Base-by-base conservation (phyloP, 2,329 filamentous ascomycete species). In the Cordyceps militaris region DNA sequence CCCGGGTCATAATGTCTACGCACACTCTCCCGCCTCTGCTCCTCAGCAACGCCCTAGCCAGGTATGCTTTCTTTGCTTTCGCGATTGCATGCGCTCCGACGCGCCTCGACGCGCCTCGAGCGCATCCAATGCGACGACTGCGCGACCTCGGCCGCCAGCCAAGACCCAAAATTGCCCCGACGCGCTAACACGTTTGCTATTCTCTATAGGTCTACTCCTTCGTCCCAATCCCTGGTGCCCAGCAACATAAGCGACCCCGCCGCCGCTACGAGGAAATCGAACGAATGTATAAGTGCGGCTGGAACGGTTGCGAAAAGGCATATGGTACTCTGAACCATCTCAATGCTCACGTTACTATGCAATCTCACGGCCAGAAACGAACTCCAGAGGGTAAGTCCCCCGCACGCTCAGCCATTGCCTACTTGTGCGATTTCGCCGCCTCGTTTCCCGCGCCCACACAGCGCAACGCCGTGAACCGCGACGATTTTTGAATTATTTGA, bases 251-350 rank as follows among this genome's bases (percentile, higher is more conserved):
- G 78, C 85, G 94, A 59, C 94, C 94, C 13, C 84, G 94, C 63
- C 82, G 94, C 66, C 85, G 94, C 56, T 99, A 97, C 67, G 94
- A 99, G 74, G 94, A 99, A 71, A 99, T 99, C 66, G 94, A 99
- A 77, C 87, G 94, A 69, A 97, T 99, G 94, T 97, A 99, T 79
- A 97, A 97, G 74, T 99, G 94, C 69, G 94, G 93, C 26, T 97
- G 91, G 90, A 93, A 97, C 63, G 92, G 92, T 9, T 99, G 94
- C 69, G 94, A 99, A 74, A 99, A 99, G 76, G 94, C 94, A 3
- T 99, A 99, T 66, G 94, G 94, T 60, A 99, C 94, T 49, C 76
- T 99, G 61, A 99, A 99, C 73, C 94, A 99, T 71, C 73, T 99
- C 65, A 99, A 99, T 69, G 94, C 94, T 40, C 94, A 99, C 69